phyloP scores from a whole-genome alignment of 176 grass and related monocot genomes.

The Carex cristatella region DNA sequence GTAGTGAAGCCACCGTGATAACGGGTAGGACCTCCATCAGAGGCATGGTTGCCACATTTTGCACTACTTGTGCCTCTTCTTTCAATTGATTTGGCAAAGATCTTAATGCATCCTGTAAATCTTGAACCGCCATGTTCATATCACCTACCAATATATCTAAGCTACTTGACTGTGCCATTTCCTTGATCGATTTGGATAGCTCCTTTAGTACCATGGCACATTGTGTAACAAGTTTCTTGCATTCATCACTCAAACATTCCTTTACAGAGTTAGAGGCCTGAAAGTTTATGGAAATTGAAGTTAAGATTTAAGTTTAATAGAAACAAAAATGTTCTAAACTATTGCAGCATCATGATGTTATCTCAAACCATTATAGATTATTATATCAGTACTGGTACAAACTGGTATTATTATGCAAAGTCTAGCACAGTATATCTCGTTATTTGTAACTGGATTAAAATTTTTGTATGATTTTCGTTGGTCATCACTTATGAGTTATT shows the following conservation, averaged over 20 bases:
- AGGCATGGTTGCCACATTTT: background rate
- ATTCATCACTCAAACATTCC: conserved; percentile 42
- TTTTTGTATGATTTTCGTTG: background rate
- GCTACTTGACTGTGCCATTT: conserved; percentile 31
- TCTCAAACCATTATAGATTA: background rate
- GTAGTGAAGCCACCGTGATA: conserved; percentile 49
- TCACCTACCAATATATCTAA: conserved; percentile 52
- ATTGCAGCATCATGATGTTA: background rate
- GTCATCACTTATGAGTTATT: background rate
- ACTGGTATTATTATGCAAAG: background rate
- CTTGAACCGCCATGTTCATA: conserved; percentile 65
- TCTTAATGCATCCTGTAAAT: conserved; percentile 55
- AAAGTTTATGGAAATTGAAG: background rate
- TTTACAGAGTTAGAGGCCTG: conserved; percentile 38
- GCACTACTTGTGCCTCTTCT: background rate
- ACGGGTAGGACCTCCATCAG: conserved; percentile 51
- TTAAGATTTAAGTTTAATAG: background rate
- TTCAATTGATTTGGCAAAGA: conserved; percentile 42
- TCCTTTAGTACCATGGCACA: conserved; percentile 53
- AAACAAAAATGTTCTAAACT: background rate
- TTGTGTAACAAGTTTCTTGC: conserved; percentile 36
- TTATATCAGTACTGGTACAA: background rate
- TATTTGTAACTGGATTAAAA: background rate
- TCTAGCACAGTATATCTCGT: background rate
- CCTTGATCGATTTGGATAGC: conserved; percentile 46